phyloP scores from a whole-genome alignment of 2,329 filamentous ascomycete species.

The Neofusicoccum kwambonambiense region DNA sequence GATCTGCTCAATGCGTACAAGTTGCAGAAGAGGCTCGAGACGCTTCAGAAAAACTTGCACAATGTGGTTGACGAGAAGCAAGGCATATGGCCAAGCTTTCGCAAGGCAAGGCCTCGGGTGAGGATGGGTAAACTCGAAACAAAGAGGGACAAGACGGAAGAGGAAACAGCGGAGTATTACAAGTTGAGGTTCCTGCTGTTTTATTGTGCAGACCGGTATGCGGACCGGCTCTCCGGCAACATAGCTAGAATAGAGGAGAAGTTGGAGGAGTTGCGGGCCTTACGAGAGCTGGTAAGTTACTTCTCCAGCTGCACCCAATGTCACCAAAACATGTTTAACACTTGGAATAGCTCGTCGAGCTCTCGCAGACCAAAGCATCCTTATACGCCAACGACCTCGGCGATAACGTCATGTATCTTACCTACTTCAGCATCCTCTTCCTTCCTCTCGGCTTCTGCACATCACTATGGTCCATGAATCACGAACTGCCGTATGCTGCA shows the following conservation, averaged over 20 bases:
- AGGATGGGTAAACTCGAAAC: not conserved
- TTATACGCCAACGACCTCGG: conserved; percentile 8
- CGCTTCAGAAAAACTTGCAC: not conserved
- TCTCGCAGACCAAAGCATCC: conserved; percentile 11
- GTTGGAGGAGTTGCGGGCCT: not conserved
- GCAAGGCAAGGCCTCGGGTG: not conserved
- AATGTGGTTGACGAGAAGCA: not conserved
- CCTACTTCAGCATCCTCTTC: conserved; percentile 16
- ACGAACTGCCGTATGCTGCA: not conserved
- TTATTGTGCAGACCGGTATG: not conserved
- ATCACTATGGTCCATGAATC: conserved; percentile 12
- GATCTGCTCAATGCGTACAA: not conserved
- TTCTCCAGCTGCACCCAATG: not conserved
- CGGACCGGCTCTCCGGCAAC: not conserved
- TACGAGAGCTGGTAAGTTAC: not conserved
- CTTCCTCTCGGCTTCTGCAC: conserved; percentile 6
- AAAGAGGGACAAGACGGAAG: not conserved
- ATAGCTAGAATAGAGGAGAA: not conserved
- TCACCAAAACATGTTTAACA: not conserved
- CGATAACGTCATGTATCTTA: conserved; percentile 9
- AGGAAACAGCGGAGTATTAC: not conserved
- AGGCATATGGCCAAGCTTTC: not conserved
- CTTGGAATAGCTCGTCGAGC: not conserved
- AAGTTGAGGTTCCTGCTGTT: not conserved
- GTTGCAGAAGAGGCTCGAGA: not conserved